A percentile compares a stretch with the other conserved stretches of the same genome.
Conservation (phyloP, 257 asterid genomes). For the Capsicum baccatum region DNA sequence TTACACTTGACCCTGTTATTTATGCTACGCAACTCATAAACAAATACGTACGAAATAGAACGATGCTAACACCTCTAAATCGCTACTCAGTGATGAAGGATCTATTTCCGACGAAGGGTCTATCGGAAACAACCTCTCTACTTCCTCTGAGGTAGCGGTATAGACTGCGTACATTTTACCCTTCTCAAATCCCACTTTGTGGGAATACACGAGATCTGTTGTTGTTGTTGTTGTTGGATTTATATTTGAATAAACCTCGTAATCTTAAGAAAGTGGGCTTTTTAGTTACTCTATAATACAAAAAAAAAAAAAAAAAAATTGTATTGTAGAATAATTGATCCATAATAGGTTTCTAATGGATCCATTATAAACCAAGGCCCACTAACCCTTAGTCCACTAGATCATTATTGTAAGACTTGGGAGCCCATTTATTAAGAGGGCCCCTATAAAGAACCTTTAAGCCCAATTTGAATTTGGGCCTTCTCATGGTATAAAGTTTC, state of each 20-base stretch:
- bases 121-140: too few species aligned
- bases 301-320: too few species aligned
- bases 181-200: too few species aligned
- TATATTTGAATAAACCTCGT: not conserved
- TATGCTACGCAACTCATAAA: not conserved
- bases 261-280: not conserved
- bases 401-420: not conserved
- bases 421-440: not conserved
- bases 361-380: constrained; percentile 11
- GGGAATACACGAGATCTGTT: too few species aligned
- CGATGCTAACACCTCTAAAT: not conserved
- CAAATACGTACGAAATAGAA: not conserved
- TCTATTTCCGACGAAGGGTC: too few species aligned
- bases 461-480: not conserved
- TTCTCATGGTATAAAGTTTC: too few species aligned
- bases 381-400: not conserved
- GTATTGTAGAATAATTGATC: too few species aligned
- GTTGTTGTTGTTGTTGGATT: not conserved
- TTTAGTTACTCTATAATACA: too few species aligned
- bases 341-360: too few species aligned
- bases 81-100: not conserved
- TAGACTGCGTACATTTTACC: too few species aligned
- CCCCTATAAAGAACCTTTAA: not conserved
- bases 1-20: not conserved
- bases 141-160: too few species aligned